Base-by-base conservation (phyloP, 1,139 yeast species). In the Candida pseudoviswanathii region DNA sequence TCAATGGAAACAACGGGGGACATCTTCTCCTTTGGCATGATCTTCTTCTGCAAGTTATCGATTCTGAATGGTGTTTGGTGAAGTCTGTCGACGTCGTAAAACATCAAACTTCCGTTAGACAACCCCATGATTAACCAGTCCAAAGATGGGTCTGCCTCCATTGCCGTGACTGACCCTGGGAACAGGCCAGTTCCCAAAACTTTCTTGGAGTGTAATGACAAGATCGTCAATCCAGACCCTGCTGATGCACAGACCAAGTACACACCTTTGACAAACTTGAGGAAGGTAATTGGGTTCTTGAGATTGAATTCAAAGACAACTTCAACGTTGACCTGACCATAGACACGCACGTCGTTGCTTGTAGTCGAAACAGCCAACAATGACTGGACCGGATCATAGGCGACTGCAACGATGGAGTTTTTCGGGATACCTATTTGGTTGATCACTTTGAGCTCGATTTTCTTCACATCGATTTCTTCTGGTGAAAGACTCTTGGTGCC, bases 301-400 rank as follows among this genome's bases (percentile, higher is more conserved):
- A 81, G 68, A 11, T 77, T 75, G 50, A 83, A 64, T 39, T 78
- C 78, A 59, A 91, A 80, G 4, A 81, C 84, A 6, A 84, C 89
- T 54, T 88, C 90, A 6, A 92, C 96, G 47, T 87, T 82, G 45
- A 85, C 84, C 62, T 88, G 94, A 2, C 99, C 99, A 60, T 84
- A 86, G 3, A 94, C 86, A 57, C 89, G 84, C 22, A 94, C 77
- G 45, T 82, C 83, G 43, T 91, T 89, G 9, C 68, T 64, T 40
- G 77, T 82, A 0, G 97, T 90, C 3, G 95, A 86, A 0, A 90
- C 71, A 0, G 97, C 98, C 57, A 91, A 67, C 41, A 94, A 75
- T 45, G 96, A 84, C 63, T 94, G 99, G 0, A 89, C 85, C 1
- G 96, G 96, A 64, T 94, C 98, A 65, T 77, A 89, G 0, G 96